Evolutionary conservation across 2,329 filamentous ascomycete genomes (phyloP), one percentile per base, ranked within the genome.

Genomic region (Echinosphaeria canescens): DNA sequence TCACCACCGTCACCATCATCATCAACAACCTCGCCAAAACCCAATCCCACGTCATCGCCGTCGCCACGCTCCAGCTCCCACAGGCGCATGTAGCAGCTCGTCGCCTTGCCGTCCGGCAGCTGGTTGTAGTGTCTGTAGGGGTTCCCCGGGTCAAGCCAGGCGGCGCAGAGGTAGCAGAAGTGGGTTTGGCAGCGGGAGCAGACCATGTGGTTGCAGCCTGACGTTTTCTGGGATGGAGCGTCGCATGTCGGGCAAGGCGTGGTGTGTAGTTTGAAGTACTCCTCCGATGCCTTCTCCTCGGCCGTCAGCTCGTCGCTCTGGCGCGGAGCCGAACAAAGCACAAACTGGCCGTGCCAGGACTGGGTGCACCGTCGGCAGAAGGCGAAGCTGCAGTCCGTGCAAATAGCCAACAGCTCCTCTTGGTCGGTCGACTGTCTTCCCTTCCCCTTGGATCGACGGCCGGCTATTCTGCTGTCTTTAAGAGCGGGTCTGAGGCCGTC

Each of bases 201-300:
- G 26, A 74, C 78, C 82, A 95, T 95, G 49, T 93, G 84, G 48
- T 93, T 93, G 57, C 88, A 98, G 22, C 88, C 88, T 42, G 79
- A 71, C 2, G 75, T 80, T 56, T 98, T 98, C 44, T 92, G 80
- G 13, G 74, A 75, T 0, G 80, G 80, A 1, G 75, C 73, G 16
- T 60, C 68, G 50, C 88, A 98, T 4, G 81, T 85, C 9, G 88
- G 84, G 42, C 88, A 98, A 2, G 76, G 71, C 9, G 81, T 81
- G 0, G 84, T 90, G 50, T 92, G 72, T 33, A 68, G 51, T 26
- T 66, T 59, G 37, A 98, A 59, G 43, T 91, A 98, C 30, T 88
- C 76, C 34, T 88, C 59, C 3, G 79, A 82, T 0, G 81, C 81
- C 42, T 80, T 72, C 38, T 93, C 84, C 44, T 92, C 84, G 32